A percentile compares a stretch with the other conserved stretches of the same genome.
These are phyloP conservation scores for Magnolia officinalis DNA, from an alignment of 164 flowering plant genomes.

Conservation along the genomic window DNA sequence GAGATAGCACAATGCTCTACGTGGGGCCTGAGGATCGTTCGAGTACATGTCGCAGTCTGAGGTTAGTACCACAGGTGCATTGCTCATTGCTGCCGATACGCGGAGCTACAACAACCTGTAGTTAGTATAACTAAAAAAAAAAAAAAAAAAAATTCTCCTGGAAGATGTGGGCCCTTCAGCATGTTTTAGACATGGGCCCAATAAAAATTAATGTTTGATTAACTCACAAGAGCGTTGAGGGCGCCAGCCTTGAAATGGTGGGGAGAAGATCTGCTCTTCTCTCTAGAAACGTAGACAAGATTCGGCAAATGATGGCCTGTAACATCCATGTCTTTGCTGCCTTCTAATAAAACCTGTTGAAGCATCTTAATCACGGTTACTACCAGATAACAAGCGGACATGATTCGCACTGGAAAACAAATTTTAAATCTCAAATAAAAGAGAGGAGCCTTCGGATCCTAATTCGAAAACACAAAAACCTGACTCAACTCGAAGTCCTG, in stretches of 20 bases:
- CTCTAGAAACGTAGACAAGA: slow-evolving; percentile 66
- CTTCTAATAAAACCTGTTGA: slow-evolving; percentile 49
- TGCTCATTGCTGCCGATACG: slow-evolving; percentile 51
- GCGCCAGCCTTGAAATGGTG: slow-evolving; percentile 92
- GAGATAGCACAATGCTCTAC: slow-evolving; percentile 47
- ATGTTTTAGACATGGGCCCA: no score
- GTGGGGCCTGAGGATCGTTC: slow-evolving; percentile 52
- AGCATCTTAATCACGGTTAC: not conserved
- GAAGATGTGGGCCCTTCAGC: no score
- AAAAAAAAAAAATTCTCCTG: no score
- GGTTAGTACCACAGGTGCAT: slow-evolving; percentile 55
- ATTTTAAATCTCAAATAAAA: no score
- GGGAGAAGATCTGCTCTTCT: slow-evolving; percentile 46
- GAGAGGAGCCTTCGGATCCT: no score
- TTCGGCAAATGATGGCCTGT: slow-evolving; percentile 54
- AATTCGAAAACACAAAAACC: no score
- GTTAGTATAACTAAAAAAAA: no score
- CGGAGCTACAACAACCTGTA: slow-evolving; percentile 37
- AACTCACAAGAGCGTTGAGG: slow-evolving; percentile 66
- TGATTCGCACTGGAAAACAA: no score
- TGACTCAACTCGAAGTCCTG: no score
- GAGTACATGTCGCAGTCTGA: slow-evolving; percentile 63
- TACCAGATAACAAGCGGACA: not conserved
- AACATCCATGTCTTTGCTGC: slow-evolving; percentile 40
- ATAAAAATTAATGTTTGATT: not conserved